Base-by-base conservation (phyloP, 768 basidiomycete species). In the Kondoa malvinella region DNA sequence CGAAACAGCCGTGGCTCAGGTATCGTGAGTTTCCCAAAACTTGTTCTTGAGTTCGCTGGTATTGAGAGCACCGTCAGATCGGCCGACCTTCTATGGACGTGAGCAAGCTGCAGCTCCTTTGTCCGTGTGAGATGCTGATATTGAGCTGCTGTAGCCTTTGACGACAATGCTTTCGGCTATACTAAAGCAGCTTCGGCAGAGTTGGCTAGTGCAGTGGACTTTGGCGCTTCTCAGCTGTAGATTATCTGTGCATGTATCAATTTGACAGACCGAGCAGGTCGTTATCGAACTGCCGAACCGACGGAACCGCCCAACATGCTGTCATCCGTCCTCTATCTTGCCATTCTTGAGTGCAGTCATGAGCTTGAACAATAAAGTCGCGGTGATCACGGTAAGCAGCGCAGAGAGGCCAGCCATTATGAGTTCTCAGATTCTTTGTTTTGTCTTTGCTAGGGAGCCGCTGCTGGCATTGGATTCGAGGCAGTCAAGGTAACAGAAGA, bases 371-470 rank as follows among this genome's bases (percentile, higher is more conserved):
- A n/a, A n/a, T n/a, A n/a, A n/a, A n/a, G n/a, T n/a, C n/a, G n/a
- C n/a, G n/a, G n/a, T n/a, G n/a, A n/a, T n/a, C n/a, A n/a, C n/a
- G n/a, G n/a, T n/a, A n/a, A n/a, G n/a, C n/a, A n/a, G n/a, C n/a
- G n/a, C n/a, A n/a, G n/a, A n/a, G n/a, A n/a, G n/a, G n/a, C n/a
- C n/a, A n/a, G n/a, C n/a, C n/a, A n/a, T n/a, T n/a, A n/a, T n/a
- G n/a, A n/a, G n/a, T n/a, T n/a, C n/a, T n/a, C n/a, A n/a, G n/a
- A n/a, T n/a, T n/a, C n/a, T n/a, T n/a, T n/a, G n/a, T n/a, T n/a
- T n/a, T n/a, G n/a, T n/a, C n/a, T n/a, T n/a, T n/a, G 33, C 92
- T 87, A 80, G 83, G 87, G 69, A 91, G 92, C 69, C 70, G 86
- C 79, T 4, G 15, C n/a, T n/a, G n/a, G n/a, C n/a, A n/a, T n/a